Conservation (phyloP, 2,329 filamentous ascomycete genomes). For the Akanthomyces dipterigenus region DNA sequence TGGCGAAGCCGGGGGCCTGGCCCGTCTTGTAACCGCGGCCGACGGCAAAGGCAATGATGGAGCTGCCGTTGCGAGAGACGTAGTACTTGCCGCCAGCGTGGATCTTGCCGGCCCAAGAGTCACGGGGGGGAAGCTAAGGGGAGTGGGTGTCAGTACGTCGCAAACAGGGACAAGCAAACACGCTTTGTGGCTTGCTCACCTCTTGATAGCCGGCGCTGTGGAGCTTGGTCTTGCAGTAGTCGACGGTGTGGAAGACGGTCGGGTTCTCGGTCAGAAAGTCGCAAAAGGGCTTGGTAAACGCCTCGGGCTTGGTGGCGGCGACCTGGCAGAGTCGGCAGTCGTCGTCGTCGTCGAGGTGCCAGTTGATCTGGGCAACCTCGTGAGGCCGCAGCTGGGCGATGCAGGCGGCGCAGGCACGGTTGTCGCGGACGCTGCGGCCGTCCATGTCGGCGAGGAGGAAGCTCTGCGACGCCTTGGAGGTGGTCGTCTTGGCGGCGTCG, state of each 20-base stretch:
- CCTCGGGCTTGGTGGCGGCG: constrained; percentile 44
- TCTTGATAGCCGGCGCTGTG: constrained; percentile 65
- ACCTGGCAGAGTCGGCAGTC: constrained; percentile 32
- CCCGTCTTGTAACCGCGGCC: constrained; percentile 75
- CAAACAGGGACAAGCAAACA: background rate
- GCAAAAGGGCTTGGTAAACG: constrained; percentile 77
- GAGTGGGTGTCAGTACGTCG: background rate
- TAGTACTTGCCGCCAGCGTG: constrained; percentile 83
- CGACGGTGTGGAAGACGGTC: constrained; percentile 86
- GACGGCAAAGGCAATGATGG: constrained; percentile 77
- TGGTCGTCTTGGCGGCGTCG: background rate
- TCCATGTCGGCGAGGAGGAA: constrained; percentile 42
- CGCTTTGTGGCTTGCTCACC: constrained; percentile 34
- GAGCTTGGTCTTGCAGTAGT: constrained; percentile 68
- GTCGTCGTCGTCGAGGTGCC: constrained; percentile 19
- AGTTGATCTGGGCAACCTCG: constrained; percentile 27
- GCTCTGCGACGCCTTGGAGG: constrained; percentile 25
- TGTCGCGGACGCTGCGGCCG: constrained; percentile 26
- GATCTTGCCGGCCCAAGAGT: constrained; percentile 68
- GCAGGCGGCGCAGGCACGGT: constrained; percentile 32
- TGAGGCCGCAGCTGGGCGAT: constrained; percentile 26
- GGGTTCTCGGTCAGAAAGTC: constrained; percentile 85
- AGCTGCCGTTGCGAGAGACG: constrained; percentile 75
- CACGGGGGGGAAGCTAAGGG: constrained; percentile 65
- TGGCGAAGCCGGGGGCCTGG: constrained; percentile 64